These are phyloP conservation scores for Colletotrichum agaves DNA, from an alignment of 2,329 filamentous ascomycete genomes.

Conservation along the genomic window DNA sequence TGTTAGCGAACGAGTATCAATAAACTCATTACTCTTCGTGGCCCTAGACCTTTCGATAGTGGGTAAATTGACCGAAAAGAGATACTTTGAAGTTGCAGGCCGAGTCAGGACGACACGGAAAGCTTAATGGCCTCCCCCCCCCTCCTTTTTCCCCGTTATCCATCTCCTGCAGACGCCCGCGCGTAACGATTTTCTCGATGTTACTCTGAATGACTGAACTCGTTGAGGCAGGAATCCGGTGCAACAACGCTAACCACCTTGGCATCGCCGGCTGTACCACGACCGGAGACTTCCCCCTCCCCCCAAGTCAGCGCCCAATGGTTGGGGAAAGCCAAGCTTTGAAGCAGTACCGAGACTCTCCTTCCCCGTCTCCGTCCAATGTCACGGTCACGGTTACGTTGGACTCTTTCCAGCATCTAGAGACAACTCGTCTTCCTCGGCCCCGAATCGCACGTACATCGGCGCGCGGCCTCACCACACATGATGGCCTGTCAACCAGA, in stretches of 20 bases:
- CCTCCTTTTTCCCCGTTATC: too few species aligned
- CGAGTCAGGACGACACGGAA: conserved; percentile 30
- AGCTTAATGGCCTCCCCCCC: conserved; percentile 5
- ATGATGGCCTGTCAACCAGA: conserved; percentile 18
- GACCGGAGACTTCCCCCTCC: conserved; percentile 7
- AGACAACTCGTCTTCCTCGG: background rate
- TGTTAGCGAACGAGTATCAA: background rate
- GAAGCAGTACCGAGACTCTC: background rate
- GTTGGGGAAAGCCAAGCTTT: background rate
- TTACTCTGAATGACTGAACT: background rate
- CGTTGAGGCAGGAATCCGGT: background rate
- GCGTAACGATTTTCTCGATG: background rate
- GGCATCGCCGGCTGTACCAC: background rate
- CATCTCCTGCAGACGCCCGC: background rate
- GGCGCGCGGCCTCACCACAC: conserved; percentile 19
- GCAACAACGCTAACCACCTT: background rate
- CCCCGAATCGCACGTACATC: conserved; percentile 21
- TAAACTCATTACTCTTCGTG: background rate
- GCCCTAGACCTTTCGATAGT: background rate
- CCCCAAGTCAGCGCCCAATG: conserved; percentile 2
- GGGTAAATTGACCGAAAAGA: background rate
- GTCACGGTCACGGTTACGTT: conserved; percentile 9
- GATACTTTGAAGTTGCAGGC: conserved; percentile 17
- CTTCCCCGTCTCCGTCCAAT: background rate
- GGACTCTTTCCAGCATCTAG: too few species aligned